Evolutionary conservation across 2,329 filamentous ascomycete species (phyloP).

Genomic region (Aspergillus chevalieri): DNA sequence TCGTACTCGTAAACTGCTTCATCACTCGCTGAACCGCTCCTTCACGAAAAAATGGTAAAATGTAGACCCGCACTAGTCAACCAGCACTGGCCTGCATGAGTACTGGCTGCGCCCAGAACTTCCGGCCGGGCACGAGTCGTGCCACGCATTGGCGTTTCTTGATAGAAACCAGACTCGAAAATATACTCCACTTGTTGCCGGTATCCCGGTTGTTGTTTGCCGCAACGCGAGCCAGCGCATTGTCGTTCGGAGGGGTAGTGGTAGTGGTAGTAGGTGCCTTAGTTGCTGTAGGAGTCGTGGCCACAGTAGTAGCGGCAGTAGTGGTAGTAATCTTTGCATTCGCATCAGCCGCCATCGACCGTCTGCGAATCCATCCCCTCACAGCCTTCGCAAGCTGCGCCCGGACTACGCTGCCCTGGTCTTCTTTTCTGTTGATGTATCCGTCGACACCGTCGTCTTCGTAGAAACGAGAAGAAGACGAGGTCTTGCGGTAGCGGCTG

Average conservation of each 20-base stretch:
- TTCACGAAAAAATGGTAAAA: no score
- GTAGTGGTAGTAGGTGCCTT: not conserved
- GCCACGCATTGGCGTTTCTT: not conserved
- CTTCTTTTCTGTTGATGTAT: not conserved
- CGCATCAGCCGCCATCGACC: not conserved
- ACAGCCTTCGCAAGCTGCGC: slow-evolving; percentile 10
- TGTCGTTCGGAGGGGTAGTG: no score
- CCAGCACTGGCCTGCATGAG: not conserved
- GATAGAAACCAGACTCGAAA: not conserved
- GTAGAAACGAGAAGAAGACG: not conserved
- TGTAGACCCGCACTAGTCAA: not conserved
- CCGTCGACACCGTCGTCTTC: not conserved
- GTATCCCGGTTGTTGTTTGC: no score
- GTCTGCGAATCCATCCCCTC: slow-evolving; percentile 4
- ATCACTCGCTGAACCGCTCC: no score
- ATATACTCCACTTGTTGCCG: no score
- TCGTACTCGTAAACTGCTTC: no score
- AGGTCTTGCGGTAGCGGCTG: not conserved
- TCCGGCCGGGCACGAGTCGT: not conserved
- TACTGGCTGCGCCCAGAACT: not conserved
- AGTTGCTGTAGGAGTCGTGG: not conserved
- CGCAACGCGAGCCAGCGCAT: no score
- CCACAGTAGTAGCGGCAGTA: not conserved
- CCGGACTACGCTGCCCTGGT: slow-evolving; percentile 3
- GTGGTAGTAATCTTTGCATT: not conserved